Evolutionary conservation across 805 yeast genomes (phyloP).

Genomic region (Candida pini): DNA sequence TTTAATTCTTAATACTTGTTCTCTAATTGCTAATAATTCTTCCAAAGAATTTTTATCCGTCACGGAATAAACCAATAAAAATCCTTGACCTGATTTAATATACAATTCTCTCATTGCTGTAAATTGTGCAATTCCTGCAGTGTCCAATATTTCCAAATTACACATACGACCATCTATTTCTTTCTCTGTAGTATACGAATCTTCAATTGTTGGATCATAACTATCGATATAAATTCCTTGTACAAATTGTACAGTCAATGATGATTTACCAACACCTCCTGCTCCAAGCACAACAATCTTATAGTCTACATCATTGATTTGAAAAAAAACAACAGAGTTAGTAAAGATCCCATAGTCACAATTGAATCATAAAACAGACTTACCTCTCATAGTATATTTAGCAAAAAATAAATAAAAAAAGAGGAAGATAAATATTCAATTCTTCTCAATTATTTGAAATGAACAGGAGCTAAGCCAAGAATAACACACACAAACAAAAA

Average conservation of each 20-base stretch:
- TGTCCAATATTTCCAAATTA: conserved; percentile 70
- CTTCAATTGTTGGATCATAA: conserved; percentile 97
- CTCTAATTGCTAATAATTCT: conserved; percentile 73
- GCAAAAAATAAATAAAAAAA: too few species aligned
- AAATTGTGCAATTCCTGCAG: conserved; percentile 77
- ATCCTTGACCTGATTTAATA: conserved; percentile 81
- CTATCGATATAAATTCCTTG: conserved; percentile 86
- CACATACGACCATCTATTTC: conserved; percentile 85
- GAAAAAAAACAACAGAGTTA: too few species aligned
- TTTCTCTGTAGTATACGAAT: conserved; percentile 84
- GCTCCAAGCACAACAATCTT: conserved; percentile 91
- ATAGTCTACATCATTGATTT: conserved; percentile 64
- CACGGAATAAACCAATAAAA: conserved; percentile 52
- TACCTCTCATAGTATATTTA: too few species aligned
- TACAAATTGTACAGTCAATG: conserved; percentile 86
- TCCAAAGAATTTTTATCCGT: conserved; percentile 61
- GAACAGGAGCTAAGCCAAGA: too few species aligned
- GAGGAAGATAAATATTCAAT: too few species aligned
- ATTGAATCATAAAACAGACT: neutral
- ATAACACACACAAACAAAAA: too few species aligned
- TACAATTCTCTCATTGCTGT: conserved; percentile 91
- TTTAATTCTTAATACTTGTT: conserved; percentile 80
- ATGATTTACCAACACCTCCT: conserved; percentile 96
- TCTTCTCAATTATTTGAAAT: too few species aligned
- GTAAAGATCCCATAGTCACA: too few species aligned